phyloP scores from a whole-genome alignment of 306 rosid species.

The Vigna hirtella region DNA sequence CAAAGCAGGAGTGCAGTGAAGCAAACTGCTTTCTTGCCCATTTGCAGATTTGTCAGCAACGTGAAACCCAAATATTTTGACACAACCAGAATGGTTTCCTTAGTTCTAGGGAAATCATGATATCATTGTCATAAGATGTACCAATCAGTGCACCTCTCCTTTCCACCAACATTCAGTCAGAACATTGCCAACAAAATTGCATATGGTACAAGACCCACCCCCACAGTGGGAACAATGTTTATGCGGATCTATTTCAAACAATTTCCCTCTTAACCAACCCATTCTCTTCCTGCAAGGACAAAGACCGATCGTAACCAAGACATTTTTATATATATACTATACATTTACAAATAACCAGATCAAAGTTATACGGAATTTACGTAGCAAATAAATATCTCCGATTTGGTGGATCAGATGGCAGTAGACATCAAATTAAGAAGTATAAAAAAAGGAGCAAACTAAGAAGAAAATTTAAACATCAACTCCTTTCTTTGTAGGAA shows the following conservation, averaged over 20 bases:
- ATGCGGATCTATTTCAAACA: conserved; percentile 43
- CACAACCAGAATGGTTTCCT: conserved; percentile 37
- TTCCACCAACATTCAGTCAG: conserved; percentile 49
- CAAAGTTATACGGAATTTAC: not conserved
- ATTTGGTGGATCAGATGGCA: conserved; percentile 23
- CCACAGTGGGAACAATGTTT: conserved; percentile 38
- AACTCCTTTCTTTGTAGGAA: too few relatives aligned
- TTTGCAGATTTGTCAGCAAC: conserved; percentile 42
- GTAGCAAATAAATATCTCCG: conserved; percentile 9
- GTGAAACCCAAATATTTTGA: conserved; percentile 26
- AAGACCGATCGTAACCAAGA: conserved; percentile 28
- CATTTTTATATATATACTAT: not conserved
- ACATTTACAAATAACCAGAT: conserved; percentile 15
- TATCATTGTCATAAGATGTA: conserved; percentile 41
- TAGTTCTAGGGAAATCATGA: conserved; percentile 44
- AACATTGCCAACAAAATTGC: conserved; percentile 41
- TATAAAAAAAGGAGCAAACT: too few relatives aligned
- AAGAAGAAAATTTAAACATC: too few relatives aligned
- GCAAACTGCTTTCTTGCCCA: conserved; percentile 47
- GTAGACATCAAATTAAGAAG: not conserved
- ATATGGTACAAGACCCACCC: conserved; percentile 51
- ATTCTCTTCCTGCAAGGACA: conserved; percentile 68
- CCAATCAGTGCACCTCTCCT: conserved; percentile 39
- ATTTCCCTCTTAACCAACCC: conserved; percentile 53
- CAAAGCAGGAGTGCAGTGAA: conserved; percentile 34